phyloP scores from a whole-genome alignment of 2,329 filamentous ascomycete genomes.

The Verticillium klebahnii region DNA sequence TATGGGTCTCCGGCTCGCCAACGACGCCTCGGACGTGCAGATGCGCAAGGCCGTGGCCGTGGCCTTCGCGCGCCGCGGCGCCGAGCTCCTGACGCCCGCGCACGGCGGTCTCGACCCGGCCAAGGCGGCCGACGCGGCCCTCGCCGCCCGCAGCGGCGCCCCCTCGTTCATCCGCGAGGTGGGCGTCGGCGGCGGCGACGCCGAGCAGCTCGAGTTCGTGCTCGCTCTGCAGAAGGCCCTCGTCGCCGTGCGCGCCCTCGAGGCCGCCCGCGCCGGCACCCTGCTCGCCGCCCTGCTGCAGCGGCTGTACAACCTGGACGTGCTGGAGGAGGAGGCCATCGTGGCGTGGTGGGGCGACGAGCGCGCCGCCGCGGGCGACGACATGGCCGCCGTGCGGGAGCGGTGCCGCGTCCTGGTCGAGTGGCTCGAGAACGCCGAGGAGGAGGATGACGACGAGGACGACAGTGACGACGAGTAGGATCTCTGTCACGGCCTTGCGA shows the following conservation, averaged over 20 bases:
- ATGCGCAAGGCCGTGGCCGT: conserved; percentile 82
- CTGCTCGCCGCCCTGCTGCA: conserved; percentile 77
- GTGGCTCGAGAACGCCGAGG: conserved; percentile 73
- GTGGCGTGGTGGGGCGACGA: conserved; percentile 83
- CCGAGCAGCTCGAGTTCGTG: conserved; percentile 84
- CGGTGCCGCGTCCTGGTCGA: conserved; percentile 78
- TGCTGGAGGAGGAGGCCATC: conserved; percentile 85
- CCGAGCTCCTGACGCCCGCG: conserved; percentile 56
- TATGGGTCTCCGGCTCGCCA: conserved; percentile 85
- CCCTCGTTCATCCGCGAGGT: conserved; percentile 54
- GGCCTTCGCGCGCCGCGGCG: conserved; percentile 77
- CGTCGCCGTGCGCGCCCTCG: conserved; percentile 56
- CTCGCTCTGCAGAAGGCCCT: conserved; percentile 79
- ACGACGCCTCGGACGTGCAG: conserved; percentile 84
- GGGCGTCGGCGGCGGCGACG: conserved; percentile 57
- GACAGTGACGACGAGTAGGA: conserved; percentile 18
- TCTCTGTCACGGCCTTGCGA: background rate
- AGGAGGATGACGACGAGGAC: conserved; percentile 58
- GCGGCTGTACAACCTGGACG: conserved; percentile 78
- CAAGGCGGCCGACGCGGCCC: conserved; percentile 60
- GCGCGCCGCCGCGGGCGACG: conserved; percentile 52
- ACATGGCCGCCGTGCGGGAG: conserved; percentile 63
- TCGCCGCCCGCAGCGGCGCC: conserved; percentile 51
- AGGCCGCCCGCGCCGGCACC: conserved; percentile 43
- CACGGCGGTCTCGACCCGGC: conserved; percentile 51